These are phyloP conservation scores for Hapsidospora chrysogenum DNA, from an alignment of 495 filamentous ascomycete genomes.

Conservation along the genomic window DNA sequence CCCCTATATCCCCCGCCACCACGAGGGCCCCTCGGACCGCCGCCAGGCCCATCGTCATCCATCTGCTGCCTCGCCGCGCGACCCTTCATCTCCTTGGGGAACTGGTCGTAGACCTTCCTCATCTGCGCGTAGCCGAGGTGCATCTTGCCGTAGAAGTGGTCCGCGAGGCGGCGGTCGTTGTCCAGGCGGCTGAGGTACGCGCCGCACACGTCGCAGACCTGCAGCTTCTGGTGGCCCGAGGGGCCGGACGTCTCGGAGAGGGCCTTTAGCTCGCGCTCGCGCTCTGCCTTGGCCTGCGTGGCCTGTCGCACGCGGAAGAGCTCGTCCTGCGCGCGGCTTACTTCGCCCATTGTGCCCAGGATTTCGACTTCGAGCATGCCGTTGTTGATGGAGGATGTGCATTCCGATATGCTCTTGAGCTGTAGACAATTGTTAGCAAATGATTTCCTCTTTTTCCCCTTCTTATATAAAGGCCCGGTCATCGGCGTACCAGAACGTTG, in stretches of 20 bases:
- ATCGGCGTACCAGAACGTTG: slow-evolving; percentile 46
- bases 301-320: slow-evolving; percentile 66
- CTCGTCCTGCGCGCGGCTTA: slow-evolving; percentile 69
- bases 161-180: slow-evolving; percentile 83
- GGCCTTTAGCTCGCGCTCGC: slow-evolving; percentile 81
- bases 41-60: slow-evolving; percentile 30
- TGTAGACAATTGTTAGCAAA: slow-evolving; percentile 10
- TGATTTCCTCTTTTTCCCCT: not conserved
- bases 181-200: slow-evolving; percentile 84
- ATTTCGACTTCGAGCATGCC: slow-evolving; percentile 75
- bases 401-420: slow-evolving; percentile 75
- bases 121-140: slow-evolving; percentile 96
- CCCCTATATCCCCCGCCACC: slow-evolving; percentile 22
- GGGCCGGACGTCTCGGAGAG: slow-evolving; percentile 82
- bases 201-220: slow-evolving; percentile 93
- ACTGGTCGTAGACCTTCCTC: slow-evolving; percentile 74
- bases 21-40: slow-evolving; percentile 21
- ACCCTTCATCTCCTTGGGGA: slow-evolving; percentile 63
- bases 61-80: slow-evolving; percentile 26
- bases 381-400: slow-evolving; percentile 60
- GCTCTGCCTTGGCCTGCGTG: slow-evolving; percentile 66
- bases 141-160: slow-evolving; percentile 99
- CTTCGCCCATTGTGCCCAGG: slow-evolving; percentile 65
- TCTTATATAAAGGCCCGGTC: slow-evolving; percentile 7
- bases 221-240: slow-evolving; percentile 88